Evolutionary conservation across 495 filamentous ascomycete species (phyloP).

Genomic region (Parathielavia appendiculata): DNA sequence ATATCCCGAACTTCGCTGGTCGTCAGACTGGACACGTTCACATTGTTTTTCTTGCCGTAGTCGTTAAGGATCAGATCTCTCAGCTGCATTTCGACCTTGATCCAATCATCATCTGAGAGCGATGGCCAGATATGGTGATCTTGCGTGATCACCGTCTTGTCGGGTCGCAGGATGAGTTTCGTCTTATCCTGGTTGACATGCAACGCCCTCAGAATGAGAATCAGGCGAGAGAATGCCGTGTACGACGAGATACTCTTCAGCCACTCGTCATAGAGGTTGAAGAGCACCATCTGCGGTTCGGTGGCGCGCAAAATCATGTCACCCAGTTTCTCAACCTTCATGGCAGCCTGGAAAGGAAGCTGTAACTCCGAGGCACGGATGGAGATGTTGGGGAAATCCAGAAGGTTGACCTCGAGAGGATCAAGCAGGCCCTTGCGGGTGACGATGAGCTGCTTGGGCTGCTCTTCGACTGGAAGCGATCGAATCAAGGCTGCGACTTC

Average conservation of each 20-base stretch:
- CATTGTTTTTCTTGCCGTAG: conserved; percentile 99
- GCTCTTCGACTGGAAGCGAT: conserved; percentile 95
- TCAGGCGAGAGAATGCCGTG: conserved; percentile 94
- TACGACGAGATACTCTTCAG: conserved; percentile 97
- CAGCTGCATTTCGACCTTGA: conserved; percentile 95
- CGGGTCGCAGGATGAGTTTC: conserved; percentile 92
- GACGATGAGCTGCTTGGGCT: conserved; percentile 98
- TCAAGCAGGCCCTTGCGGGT: conserved; percentile 96
- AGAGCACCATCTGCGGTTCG: conserved; percentile 98
- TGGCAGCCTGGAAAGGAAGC: conserved; percentile 97
- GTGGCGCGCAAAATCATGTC: conserved; percentile 99
- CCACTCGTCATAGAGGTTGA: conserved; percentile 99
- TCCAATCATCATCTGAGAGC: conserved; percentile 94
- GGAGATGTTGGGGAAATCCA: conserved; percentile 99
- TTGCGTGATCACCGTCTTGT: conserved; percentile 97
- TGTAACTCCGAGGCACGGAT: conserved; percentile 98
- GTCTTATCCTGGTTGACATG: conserved; percentile 99
- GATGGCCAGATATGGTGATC: conserved; percentile 99
- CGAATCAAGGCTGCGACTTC: conserved; percentile 98
- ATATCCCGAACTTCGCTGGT: conserved; percentile 97
- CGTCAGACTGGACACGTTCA: conserved; percentile 94
- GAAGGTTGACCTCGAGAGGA: conserved; percentile 92
- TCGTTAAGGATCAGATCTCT: conserved; percentile 96
- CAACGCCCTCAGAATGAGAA: conserved; percentile 90
- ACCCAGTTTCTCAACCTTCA: conserved; percentile 99